Conservation (phyloP, 257 asterid species). For the Ajuga chamaepitys region DNA sequence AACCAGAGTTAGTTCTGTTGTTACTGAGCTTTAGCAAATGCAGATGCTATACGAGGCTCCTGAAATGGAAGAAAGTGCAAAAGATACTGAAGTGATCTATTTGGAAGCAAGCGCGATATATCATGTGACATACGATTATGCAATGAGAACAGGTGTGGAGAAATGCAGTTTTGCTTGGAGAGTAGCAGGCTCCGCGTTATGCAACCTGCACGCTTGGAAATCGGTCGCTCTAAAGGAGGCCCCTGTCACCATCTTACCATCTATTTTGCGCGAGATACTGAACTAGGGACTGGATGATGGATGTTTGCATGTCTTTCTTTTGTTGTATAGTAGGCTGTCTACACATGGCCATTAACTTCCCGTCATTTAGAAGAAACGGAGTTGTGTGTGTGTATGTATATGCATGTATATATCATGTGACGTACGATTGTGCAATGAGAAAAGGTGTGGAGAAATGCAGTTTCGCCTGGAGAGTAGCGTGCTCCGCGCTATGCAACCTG, state of each 20-base stretch:
- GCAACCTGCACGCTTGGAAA: conserved; percentile 29
- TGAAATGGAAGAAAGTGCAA: conserved; percentile 45
- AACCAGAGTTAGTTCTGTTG: neutral
- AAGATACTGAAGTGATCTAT: conserved; percentile 22
- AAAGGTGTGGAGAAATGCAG: too few species aligned
- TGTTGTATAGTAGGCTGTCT: too few species aligned
- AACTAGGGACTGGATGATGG: too few species aligned
- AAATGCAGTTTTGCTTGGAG: conserved; percentile 72
- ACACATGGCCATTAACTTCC: too few species aligned
- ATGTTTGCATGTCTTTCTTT: too few species aligned
- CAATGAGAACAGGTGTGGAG: conserved; percentile 4
- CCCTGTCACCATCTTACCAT: conserved; percentile 33
- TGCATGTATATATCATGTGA: too few species aligned
- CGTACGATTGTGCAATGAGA: too few species aligned
- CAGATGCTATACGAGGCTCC: conserved; percentile 61
- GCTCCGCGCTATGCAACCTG: too few species aligned
- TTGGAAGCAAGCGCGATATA: conserved; percentile 65
- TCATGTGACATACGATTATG: conserved; percentile 38
- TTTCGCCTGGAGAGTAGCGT: too few species aligned
- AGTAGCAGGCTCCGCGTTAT: conserved; percentile 68
- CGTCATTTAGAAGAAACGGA: too few species aligned
- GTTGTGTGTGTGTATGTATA: too few species aligned
- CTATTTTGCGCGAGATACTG: conserved; percentile 45
- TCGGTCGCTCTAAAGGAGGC: conserved; percentile 26
- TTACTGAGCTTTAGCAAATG: conserved; percentile 11